A percentile compares a stretch with the other conserved stretches of the same genome.
These are phyloP conservation scores for Paecilomyces fulvus DNA, from an alignment of 2,329 filamentous ascomycete species.

Conservation along the genomic window DNA sequence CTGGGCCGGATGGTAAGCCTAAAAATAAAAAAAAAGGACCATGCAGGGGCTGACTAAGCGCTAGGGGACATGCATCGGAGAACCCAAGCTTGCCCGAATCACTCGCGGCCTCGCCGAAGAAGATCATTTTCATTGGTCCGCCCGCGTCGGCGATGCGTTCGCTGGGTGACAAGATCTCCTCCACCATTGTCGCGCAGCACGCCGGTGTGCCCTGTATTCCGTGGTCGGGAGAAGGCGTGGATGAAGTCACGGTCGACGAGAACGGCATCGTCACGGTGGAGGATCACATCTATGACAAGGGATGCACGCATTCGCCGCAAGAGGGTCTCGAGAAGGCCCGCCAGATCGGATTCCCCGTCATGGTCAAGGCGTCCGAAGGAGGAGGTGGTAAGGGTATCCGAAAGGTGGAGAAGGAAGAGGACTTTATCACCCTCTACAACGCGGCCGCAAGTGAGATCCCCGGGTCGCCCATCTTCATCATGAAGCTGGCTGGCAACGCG, in stretches of 20 bases:
- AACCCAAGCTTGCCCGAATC: slow-evolving; percentile 97
- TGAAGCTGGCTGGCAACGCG: slow-evolving; percentile 97
- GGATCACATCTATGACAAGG: slow-evolving; percentile 77
- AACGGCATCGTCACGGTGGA: slow-evolving; percentile 86
- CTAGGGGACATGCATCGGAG: slow-evolving; percentile 92
- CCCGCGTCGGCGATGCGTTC: slow-evolving; percentile 98
- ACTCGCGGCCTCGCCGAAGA: slow-evolving; percentile 89
- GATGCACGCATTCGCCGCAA: slow-evolving; percentile 81
- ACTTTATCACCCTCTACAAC: slow-evolving; percentile 83
- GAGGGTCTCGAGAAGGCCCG: slow-evolving; percentile 81
- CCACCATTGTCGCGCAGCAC: slow-evolving; percentile 97
- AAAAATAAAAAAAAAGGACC: no score
- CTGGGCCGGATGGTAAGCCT: slow-evolving; percentile 88
- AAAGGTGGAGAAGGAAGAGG: slow-evolving; percentile 78
- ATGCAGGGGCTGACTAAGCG: slow-evolving; percentile 1
- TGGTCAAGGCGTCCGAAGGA: slow-evolving; percentile 99
- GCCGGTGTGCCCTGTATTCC: slow-evolving; percentile 94
- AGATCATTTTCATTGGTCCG: slow-evolving; percentile 98
- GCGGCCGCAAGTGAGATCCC: slow-evolving; percentile 96
- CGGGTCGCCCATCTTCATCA: slow-evolving; percentile 98
- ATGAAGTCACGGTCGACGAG: slow-evolving; percentile 67
- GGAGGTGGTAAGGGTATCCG: slow-evolving; percentile 99
- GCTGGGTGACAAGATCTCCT: slow-evolving; percentile 98
- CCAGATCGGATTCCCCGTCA: slow-evolving; percentile 95
- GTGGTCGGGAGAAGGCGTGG: slow-evolving; percentile 95